Evolutionary conservation across 768 basidiomycete species (phyloP).

Genomic region (Mycena galopus): DNA sequence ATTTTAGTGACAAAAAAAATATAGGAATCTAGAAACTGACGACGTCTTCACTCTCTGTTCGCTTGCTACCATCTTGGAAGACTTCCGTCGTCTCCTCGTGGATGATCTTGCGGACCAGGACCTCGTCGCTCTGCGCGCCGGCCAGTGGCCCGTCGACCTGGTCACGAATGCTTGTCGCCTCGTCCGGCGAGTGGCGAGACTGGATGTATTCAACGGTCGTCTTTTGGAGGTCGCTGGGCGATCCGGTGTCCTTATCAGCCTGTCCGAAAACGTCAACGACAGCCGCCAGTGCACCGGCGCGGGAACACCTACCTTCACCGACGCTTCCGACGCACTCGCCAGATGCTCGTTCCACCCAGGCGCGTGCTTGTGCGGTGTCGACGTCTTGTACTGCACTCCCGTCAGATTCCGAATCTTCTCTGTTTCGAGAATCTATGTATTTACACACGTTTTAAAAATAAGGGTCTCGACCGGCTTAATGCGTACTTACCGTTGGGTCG

Average conservation of each 20-base stretch:
- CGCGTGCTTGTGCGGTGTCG: conserved; percentile 63
- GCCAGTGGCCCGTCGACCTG: conserved; percentile 62
- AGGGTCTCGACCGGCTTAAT: not conserved
- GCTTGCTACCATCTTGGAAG: conserved; percentile 33
- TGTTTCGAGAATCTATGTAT: conserved; percentile 58
- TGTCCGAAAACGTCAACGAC: conserved; percentile 34
- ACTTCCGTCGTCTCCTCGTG: conserved; percentile 37
- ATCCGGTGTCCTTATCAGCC: conserved; percentile 55
- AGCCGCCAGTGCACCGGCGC: too few species aligned
- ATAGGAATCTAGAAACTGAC: conserved; percentile 37
- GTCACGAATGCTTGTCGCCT: conserved; percentile 57
- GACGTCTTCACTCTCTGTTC: conserved; percentile 49
- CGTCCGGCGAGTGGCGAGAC: conserved; percentile 53
- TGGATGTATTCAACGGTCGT: conserved; percentile 59
- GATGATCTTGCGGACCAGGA: conserved; percentile 45
- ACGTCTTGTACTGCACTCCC: conserved; percentile 58
- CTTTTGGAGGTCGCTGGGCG: conserved; percentile 52
- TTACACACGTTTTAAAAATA: conserved; percentile 1
- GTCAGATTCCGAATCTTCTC: conserved; percentile 68
- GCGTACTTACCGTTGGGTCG: conserved; percentile 59
- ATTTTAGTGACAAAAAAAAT: not conserved
- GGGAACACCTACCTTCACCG: conserved; percentile 62
- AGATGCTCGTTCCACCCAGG: conserved; percentile 82
- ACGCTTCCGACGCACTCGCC: conserved; percentile 74
- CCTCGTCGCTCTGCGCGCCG: conserved; percentile 48